Conservation (phyloP, 768 basidiomycete species). For the Polyporus arcularius region DNA sequence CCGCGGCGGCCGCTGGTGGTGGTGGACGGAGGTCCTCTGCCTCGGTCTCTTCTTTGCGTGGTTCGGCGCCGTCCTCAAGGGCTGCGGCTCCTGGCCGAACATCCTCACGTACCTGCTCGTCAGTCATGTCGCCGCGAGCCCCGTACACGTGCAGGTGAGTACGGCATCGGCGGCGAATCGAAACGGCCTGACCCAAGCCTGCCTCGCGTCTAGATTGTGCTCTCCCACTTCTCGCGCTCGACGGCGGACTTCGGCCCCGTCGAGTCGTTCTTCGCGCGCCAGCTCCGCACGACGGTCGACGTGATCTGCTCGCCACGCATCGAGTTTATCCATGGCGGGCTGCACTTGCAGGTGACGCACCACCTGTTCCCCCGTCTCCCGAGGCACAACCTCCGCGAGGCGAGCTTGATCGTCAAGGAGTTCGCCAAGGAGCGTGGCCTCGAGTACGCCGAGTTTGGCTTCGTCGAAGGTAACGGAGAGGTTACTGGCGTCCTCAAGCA, state of each 20-base stretch:
- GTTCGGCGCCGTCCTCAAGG: slow-evolving; percentile 71
- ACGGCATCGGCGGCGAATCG: background rate
- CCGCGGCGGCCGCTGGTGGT: slow-evolving; percentile 75
- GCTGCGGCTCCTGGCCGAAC: slow-evolving; percentile 71
- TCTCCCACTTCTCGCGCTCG: slow-evolving; percentile 97
- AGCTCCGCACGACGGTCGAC: slow-evolving; percentile 96
- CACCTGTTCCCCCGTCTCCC: slow-evolving; percentile 96
- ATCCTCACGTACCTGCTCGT: slow-evolving; percentile 76
- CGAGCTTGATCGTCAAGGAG: slow-evolving; percentile 81
- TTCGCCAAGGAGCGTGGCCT: slow-evolving; percentile 86
- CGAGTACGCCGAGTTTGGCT: slow-evolving; percentile 90
- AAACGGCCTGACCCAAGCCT: background rate
- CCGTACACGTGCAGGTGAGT: slow-evolving; percentile 90
- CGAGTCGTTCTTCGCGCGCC: slow-evolving; percentile 92
- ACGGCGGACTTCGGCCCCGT: slow-evolving; percentile 86
- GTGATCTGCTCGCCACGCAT: slow-evolving; percentile 84
- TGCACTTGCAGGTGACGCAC: slow-evolving; percentile 96
- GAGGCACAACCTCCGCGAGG: slow-evolving; percentile 85
- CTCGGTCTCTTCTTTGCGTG: slow-evolving; percentile 88
- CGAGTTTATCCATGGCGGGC: slow-evolving; percentile 93
- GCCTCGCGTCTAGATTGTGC: slow-evolving; percentile 65
- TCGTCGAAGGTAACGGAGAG: slow-evolving; percentile 80
- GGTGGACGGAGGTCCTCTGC: slow-evolving; percentile 73
- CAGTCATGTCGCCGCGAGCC: slow-evolving; percentile 84
- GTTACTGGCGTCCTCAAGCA: slow-evolving; percentile 79